These are phyloP conservation scores for Tetraselmis striata DNA, from an alignment of 139 green algal species.

Conservation along the genomic window DNA sequence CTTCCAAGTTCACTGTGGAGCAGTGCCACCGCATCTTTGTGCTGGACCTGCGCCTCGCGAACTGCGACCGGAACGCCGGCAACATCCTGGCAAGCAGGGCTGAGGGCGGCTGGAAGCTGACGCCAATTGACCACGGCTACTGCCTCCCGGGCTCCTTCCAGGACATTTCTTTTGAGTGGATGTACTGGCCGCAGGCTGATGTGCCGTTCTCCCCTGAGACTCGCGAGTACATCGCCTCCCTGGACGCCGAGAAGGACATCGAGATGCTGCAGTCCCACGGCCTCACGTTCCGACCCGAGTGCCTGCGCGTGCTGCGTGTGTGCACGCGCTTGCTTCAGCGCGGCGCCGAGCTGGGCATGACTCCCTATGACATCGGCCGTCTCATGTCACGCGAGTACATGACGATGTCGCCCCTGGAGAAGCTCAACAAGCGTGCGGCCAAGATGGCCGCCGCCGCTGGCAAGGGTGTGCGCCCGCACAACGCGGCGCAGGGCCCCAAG, in stretches of 20 bases:
- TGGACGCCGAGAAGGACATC: slow-evolving; percentile 45
- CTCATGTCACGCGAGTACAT: slow-evolving; percentile 35
- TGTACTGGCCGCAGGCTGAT: slow-evolving; percentile 29
- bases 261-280: slow-evolving; percentile 33
- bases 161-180: slow-evolving; percentile 59
- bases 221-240: slow-evolving; percentile 35
- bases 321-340: slow-evolving; percentile 47
- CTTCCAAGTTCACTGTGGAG: slow-evolving; percentile 29
- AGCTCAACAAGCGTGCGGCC: slow-evolving; percentile 35
- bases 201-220: slow-evolving; percentile 28
- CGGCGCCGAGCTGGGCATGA: slow-evolving; percentile 31
- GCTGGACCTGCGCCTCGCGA: slow-evolving; percentile 57
- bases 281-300: slow-evolving; percentile 42
- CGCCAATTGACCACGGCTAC: slow-evolving; percentile 63
- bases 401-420: slow-evolving; percentile 34
- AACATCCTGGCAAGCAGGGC: slow-evolving; percentile 49
- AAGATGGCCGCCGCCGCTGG: slow-evolving; percentile 3
- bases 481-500: neutral
- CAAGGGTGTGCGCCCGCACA: neutral
- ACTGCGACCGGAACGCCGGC: slow-evolving; percentile 59
- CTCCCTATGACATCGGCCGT: slow-evolving; percentile 34
- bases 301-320: slow-evolving; percentile 40
- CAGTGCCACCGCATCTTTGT: slow-evolving; percentile 23
- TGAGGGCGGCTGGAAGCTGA: slow-evolving; percentile 30
- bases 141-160: slow-evolving; percentile 43